Percentiles rank a stretch among this genome's conserved stretches.
Conservation (phyloP, 2,329 filamentous ascomycete species). For the Didymella glomerata region DNA sequence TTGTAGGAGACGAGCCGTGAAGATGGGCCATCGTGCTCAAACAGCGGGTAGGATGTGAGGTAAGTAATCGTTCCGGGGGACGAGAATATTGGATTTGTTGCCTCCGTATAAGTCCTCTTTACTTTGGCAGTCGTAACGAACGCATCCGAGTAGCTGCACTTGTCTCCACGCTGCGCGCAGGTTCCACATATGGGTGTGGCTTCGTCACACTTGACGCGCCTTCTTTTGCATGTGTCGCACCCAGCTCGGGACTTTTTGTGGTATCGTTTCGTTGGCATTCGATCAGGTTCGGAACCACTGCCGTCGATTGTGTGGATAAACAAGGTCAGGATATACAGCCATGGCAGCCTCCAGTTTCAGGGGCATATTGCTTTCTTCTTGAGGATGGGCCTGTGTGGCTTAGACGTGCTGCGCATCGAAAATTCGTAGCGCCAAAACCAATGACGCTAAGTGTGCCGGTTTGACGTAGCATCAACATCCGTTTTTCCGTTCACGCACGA, state of each 20-base stretch:
- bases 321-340: neutral
- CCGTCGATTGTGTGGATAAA: neutral
- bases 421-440: neutral
- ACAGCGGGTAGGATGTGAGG: neutral
- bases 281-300: neutral
- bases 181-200: neutral
- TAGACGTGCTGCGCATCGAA: neutral
- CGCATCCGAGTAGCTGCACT: neutral
- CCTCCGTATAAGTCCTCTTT: neutral
- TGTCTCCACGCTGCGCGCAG: neutral
- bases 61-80: neutral
- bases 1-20: neutral
- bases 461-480: neutral
- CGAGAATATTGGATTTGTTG: neutral
- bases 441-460: neutral
- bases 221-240: neutral
- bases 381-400: too few species aligned
- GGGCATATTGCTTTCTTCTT: neutral
- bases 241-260: neutral
- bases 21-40: neutral
- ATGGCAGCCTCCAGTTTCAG: neutral
- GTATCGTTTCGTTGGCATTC: neutral
- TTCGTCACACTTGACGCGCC: neutral
- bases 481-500: neutral
- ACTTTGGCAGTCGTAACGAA: neutral